Base-by-base conservation (phyloP, 495 filamentous ascomycete genomes). In the Trichoderma parareesei region DNA sequence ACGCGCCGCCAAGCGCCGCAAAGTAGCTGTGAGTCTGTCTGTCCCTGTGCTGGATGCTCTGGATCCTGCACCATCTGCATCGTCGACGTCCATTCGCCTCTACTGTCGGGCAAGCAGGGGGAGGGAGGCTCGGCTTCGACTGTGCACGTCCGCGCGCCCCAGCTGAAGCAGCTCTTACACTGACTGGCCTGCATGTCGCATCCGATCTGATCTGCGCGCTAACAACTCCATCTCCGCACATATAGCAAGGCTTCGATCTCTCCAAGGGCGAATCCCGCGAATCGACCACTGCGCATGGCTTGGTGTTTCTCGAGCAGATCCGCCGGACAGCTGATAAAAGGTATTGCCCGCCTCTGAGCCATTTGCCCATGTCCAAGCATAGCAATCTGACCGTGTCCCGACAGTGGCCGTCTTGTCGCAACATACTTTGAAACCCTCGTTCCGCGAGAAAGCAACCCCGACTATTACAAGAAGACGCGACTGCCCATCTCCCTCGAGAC, bases 401-500 rank as follows among this genome's bases (percentile, higher is more conserved):
- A 66, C 38, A 88, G 87, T 72, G 86, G 85, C 61, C 88, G 88
- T 35, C 77, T 78, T 8, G 88, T 93, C 66, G 85, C 88, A 14
- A 85, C 84, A 42, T 80, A 85, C 68, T 95, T 95, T 73, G 82
- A 90, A 65, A 80, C 76, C 3, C 83, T 93, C 35, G 85, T 89
- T 40, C 80, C 84, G 61, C 77, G 80, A 72, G 81, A 83, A 64
- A 74, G 81, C 44, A 77, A 88, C 65, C 81, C 85, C n/a, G 84
- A 88, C 33, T 95, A 94, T 71, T 93, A 91, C 74, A 77, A 85
- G 62, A 77, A 82, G 60, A 91, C 88, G 63, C 80, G 81, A 55
- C 79, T 90, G 64, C 91, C 91, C 1, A 87, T 95, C 63, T 88
- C 90, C 0, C 76, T 95, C 43, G 85, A 90, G 64, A 85, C 79